Conservation (phyloP, 2,329 filamentous ascomycete genomes). For the Arthroderma uncinatum region DNA sequence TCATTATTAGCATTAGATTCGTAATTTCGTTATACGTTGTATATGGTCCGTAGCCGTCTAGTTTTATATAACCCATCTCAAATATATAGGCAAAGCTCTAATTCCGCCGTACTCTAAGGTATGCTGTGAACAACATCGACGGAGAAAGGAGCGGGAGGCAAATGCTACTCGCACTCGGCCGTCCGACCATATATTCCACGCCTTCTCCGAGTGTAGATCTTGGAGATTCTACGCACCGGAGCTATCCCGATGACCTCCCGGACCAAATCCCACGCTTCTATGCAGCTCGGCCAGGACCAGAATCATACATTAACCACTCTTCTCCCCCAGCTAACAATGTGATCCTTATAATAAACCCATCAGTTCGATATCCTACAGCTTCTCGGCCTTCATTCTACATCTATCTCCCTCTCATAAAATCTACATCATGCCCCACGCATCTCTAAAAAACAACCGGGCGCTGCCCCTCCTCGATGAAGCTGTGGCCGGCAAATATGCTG, state of each 20-base stretch:
- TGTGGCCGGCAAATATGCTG: constrained; percentile 45
- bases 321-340: background rate
- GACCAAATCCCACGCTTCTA: background rate
- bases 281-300: no score
- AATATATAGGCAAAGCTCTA: no score
- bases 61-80: no score
- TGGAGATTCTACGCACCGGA: background rate
- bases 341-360: background rate
- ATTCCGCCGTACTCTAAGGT: no score
- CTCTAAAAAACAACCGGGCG: constrained; percentile 40
- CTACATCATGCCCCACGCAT: constrained; percentile 7
- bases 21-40: no score
- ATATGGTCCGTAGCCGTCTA: no score
- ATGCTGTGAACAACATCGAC: no score
- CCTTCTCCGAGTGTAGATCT: background rate
- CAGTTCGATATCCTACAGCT: background rate
- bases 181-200: background rate
- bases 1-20: no score
- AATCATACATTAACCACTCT: background rate
- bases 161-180: background rate
- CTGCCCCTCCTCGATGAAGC: constrained; percentile 49
- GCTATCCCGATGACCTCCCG: background rate
- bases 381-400: background rate
- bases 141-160: no score
- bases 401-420: background rate